Base-by-base conservation (phyloP, 2,329 filamentous ascomycete species). In the Scleromitrula shiraiana region DNA sequence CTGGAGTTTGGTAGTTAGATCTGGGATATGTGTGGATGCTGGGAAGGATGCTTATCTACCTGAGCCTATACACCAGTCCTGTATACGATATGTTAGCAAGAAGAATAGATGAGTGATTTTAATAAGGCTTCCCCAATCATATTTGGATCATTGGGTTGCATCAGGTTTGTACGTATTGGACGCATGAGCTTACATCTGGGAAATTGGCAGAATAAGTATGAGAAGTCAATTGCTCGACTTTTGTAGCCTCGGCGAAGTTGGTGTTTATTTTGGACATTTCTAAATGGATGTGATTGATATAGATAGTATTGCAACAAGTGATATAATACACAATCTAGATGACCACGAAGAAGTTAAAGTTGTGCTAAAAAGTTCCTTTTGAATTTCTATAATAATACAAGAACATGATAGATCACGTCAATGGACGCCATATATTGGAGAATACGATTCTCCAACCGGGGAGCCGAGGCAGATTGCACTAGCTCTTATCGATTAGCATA, bases 11-110 rank as follows among this genome's bases (percentile, higher is more conserved):
- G 36, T 45, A 46, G 27, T 29, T 19, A 46, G 27, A 26, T 10
- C 36, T 33, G 10, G n/a, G n/a, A 19, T 22, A 23, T 30, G 45
- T 12, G 46, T n/a, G 20, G 17, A 12, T 19, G 20, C 33, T 27
- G 33, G 22, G 26, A n/a, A 29, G 24, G 20, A 14, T 20, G 30
- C 17, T 30, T 14, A 55, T 54, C 45, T 70, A 78, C 80, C 80
- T 54, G 71, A 75, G 48, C 82, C 82, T 55, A 86, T 83, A 55
- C 75, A 77, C 79, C 81, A 85, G 56, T 78, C 75, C 40, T 43
- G 20, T 15, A 20, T 6, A 8, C 22, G 7, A 15, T 20, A 26
- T 27, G 24, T 47, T 29, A 47, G 45, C 15, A 29, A 22, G 9
- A 3, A 7, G 12, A n/a, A 22, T 26, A 14, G 20, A 38, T 10